Evolutionary conservation across 1,139 yeast species (phyloP).

Genomic region (Zygotorulaspora mrakii): DNA sequence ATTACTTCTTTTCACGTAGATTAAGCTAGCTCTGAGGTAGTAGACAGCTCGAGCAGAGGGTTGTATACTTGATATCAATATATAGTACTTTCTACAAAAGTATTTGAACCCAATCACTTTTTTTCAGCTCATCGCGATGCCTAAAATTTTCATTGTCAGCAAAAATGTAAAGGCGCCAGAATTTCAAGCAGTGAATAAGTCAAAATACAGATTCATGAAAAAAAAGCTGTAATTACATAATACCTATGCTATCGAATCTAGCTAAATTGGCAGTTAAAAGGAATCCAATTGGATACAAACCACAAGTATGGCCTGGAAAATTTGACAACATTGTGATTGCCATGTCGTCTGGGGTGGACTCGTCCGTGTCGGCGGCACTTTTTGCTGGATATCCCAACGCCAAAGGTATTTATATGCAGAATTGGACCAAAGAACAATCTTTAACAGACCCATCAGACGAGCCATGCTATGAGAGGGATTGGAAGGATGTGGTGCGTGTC

Average conservation of each 20-base stretch:
- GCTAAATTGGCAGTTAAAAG: constrained; percentile 13
- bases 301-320: constrained; percentile 46
- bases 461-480: constrained; percentile 78
- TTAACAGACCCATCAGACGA: constrained; percentile 27
- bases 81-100: too few species aligned
- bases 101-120: background rate
- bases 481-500: constrained; percentile 76
- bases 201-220: constrained; percentile 5
- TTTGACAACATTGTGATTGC: constrained; percentile 72
- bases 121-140: constrained; percentile 24
- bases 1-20: too few species aligned
- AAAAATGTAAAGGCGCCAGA: constrained; percentile 5
- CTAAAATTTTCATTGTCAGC: constrained; percentile 15
- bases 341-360: constrained; percentile 97
- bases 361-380: constrained; percentile 82
- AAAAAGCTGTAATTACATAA: constrained; percentile 2
- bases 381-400: constrained; percentile 52
- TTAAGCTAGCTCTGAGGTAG: too few species aligned
- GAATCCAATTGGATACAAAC: constrained; percentile 20
- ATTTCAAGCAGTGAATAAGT: background rate
- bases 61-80: too few species aligned
- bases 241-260: constrained; percentile 9
- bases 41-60: too few species aligned
- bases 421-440: constrained; percentile 64
- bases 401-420: constrained; percentile 84